phyloP scores from a whole-genome alignment of 2,329 filamentous ascomycete genomes.

The Thielaviopsis cerberus region DNA sequence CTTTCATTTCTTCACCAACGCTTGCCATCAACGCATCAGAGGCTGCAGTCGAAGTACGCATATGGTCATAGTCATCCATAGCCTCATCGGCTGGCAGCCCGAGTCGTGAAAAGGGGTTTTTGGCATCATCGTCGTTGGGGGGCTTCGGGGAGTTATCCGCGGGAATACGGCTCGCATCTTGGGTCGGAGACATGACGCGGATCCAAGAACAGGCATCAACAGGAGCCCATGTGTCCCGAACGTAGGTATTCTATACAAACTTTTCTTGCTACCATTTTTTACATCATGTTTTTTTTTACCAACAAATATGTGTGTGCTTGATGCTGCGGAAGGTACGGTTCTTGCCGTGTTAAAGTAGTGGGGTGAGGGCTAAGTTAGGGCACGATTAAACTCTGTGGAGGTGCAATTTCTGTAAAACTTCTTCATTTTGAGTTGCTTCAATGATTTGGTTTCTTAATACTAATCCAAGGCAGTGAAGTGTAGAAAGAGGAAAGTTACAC shows the following conservation, averaged over 20 bases:
- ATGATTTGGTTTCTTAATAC: too few species aligned
- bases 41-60: slow-evolving; percentile 8
- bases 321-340: background rate
- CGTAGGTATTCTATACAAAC: background rate
- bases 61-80: slow-evolving; percentile 7
- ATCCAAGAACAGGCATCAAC: background rate
- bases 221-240: background rate
- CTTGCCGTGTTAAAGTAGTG: background rate
- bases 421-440: too few species aligned
- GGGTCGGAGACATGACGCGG: background rate
- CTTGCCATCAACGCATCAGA: background rate
- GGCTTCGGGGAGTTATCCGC: background rate
- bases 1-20: background rate
- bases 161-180: background rate
- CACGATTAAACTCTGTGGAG: background rate
- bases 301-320: background rate
- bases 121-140: background rate
- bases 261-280: background rate
- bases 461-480: too few species aligned
- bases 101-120: slow-evolving; percentile 3
- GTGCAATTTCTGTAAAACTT: too few species aligned
- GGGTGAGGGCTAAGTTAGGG: background rate
- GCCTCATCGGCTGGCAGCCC: slow-evolving; percentile 6
- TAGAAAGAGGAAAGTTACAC: too few species aligned
- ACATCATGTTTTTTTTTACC: background rate